Evolutionary conservation across 2,329 filamentous ascomycete species (phyloP), one percentile per base, ranked within the genome.

Genomic region (Fusarium sacchari): DNA sequence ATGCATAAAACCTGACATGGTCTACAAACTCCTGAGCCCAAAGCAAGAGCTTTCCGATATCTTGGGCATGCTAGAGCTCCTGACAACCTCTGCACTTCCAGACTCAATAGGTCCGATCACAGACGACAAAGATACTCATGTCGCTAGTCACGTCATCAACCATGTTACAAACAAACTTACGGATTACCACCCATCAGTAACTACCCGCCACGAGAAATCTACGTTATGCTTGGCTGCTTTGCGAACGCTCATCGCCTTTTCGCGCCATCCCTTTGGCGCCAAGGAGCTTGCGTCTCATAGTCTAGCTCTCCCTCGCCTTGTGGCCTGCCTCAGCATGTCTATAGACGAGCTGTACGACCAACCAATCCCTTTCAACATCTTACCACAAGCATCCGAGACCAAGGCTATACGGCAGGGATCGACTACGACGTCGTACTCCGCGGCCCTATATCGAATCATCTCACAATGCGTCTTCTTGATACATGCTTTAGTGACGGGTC

Each of bases 331-430:
- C 20, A 85, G 84, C 57, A 83, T 81, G 49, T 89, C 95, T 58
- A 91, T 96, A 66, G 92, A 94, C 72, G 90, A 93, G 72, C 83
- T 98, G 26, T 93, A 95, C 78, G 88, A 92, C 67, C 81, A 88
- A 18, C 78, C 81, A 5, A 79, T 89, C 20, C 83, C 71, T 64
- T 84, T 68, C 71, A 87, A 53, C 81, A 85, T 79, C 79, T 81
- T 81, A 7, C 74, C 78, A 7, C 77, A 76, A 28, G 62, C 67
- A 9, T 60, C 75, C 1, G 62, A 76, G 13, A 37, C 50, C 3
- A 63, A 71, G 17, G 46, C 50, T 20, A 30, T 67, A 7, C 52
- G 43, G 24, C 55, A 49, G 18, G 39, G 42, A 11, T 60, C 71
- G 9, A 73, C 78, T 24, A 65, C 69, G 2, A 67, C 71, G 6